phyloP scores from a whole-genome alignment of 768 basidiomycete genomes.

The Mycena galericulata region DNA sequence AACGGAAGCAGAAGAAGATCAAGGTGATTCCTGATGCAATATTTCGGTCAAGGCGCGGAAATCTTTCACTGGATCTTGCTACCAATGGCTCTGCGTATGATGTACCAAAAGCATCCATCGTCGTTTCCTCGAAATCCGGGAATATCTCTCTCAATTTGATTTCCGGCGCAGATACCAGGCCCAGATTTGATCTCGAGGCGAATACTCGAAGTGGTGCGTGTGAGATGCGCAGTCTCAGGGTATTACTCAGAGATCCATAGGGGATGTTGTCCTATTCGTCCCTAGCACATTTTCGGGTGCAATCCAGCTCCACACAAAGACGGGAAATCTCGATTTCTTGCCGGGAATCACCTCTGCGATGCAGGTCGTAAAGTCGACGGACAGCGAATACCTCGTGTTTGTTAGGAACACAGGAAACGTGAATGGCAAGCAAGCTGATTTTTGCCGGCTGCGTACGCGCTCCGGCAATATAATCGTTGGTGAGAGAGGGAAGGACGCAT shows the following conservation, averaged over 20 bases:
- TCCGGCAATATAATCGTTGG: slow-evolving; percentile 30
- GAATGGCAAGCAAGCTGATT: slow-evolving; percentile 12
- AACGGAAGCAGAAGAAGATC: slow-evolving; percentile 24
- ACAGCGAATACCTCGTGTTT: slow-evolving; percentile 29
- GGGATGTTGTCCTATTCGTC: slow-evolving; percentile 28
- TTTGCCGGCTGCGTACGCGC: slow-evolving; percentile 30
- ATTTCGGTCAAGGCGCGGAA: slow-evolving; percentile 30
- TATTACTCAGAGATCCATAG: slow-evolving; percentile 1
- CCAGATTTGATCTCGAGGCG: slow-evolving; percentile 32
- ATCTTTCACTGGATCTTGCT: slow-evolving; percentile 29
- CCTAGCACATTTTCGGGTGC: slow-evolving; percentile 53
- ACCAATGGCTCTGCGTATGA: slow-evolving; percentile 27
- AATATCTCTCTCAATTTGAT: slow-evolving; percentile 32
- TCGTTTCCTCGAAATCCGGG: slow-evolving; percentile 22
- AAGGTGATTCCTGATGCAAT: slow-evolving; percentile 28
- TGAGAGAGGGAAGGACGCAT: slow-evolving; percentile 27
- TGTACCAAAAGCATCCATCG: slow-evolving; percentile 18
- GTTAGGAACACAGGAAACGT: slow-evolving; percentile 14
- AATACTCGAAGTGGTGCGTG: slow-evolving; percentile 25
- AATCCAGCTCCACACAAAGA: slow-evolving; percentile 48
- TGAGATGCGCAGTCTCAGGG: not conserved
- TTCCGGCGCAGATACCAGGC: slow-evolving; percentile 18
- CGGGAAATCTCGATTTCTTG: slow-evolving; percentile 48
- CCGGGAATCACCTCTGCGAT: slow-evolving; percentile 46
- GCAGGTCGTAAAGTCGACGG: slow-evolving; percentile 48